Evolutionary conservation across 352 stramenopile genomes (phyloP).

Genomic region (Phytophthora cryptogea): DNA sequence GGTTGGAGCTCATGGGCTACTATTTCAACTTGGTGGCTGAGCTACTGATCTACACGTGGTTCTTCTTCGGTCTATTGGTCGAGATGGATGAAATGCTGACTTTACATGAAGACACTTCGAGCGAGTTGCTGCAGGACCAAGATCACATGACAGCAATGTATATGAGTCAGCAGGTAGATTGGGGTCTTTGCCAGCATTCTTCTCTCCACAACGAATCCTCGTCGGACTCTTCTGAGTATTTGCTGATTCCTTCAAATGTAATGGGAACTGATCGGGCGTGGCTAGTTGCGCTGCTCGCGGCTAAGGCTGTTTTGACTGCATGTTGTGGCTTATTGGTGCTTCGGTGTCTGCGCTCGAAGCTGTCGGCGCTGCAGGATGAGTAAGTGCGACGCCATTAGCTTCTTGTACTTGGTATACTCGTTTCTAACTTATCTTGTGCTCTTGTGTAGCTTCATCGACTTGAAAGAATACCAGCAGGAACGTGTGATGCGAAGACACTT

Average conservation of each 20-base stretch:
- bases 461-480: conserved; percentile 65
- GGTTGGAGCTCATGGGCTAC: conserved; percentile 56
- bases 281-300: conserved; percentile 43
- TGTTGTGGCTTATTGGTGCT: conserved; percentile 36
- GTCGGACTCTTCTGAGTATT: conserved; percentile 20
- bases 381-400: conserved; percentile 28
- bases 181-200: conserved; percentile 24
- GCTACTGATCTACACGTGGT: conserved; percentile 55
- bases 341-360: conserved; percentile 56
- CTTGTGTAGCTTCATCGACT: conserved; percentile 62
- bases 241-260: conserved; percentile 40
- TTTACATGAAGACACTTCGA: conserved; percentile 34
- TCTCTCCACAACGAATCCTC: conserved; percentile 10
- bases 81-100: conserved; percentile 62
- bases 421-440: neutral
- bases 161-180: conserved; percentile 31
- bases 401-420: neutral
- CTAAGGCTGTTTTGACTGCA: conserved; percentile 45
- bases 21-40: conserved; percentile 58
- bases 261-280: conserved; percentile 55
- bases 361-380: conserved; percentile 70
- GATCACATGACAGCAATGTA: conserved; percentile 43
- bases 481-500: conserved; percentile 51
- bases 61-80: conserved; percentile 60
- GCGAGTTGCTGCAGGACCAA: conserved; percentile 33